Evolutionary conservation across 2,329 filamentous ascomycete genomes (phyloP), one percentile per base, ranked within the genome.

Genomic region (Sporothrix curviconia): DNA sequence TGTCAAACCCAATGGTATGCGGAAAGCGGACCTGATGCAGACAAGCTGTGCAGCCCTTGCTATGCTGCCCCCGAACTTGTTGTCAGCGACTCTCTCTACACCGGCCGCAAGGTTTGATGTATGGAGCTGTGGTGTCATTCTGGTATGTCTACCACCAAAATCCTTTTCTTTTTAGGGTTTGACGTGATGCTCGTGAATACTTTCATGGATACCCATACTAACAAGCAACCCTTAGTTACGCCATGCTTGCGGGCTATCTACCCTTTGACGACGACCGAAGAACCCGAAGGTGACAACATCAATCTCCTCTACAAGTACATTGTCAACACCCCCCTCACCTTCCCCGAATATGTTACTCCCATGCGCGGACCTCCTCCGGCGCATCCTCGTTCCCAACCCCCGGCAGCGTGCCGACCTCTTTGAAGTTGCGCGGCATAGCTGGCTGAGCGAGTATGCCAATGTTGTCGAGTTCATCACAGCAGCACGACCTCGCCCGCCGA

Each of bases 251-350:
- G 39, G 94, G 94, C 43, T 99, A 99, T 71, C 79, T 99, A 12
- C 94, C 94, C 3, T 99, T 99, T 68, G 94, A 99, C 66, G 94
- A 99, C 69, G 94, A 99, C 67, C 94, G 94, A 62, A 94, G 99
- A 99, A 69, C 94, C 94, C 2, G 94, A 99, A 73, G 94, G 94
- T 64, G 94, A 99, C 71, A 99, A 99, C 70, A 99, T 99, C 76
- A 99, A 99, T 70, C 81, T 99, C 11, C 79, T 99, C 28, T 99
- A 99, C 81, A 97, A 97, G 76, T 99, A 99, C 74, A 99, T 99
- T 66, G 92, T 96, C 59, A 95, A 90, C 56, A 99, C 94, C 1
- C 92, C 92, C 36, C 82, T 99, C 42, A 97, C 92, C 4, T 99
- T 99, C 71, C 94, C 94, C 61, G 94, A 99, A 84, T 97, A 97